Base-by-base conservation (phyloP, 2,329 filamentous ascomycete species). In the Apiospora rasikravindrae region DNA sequence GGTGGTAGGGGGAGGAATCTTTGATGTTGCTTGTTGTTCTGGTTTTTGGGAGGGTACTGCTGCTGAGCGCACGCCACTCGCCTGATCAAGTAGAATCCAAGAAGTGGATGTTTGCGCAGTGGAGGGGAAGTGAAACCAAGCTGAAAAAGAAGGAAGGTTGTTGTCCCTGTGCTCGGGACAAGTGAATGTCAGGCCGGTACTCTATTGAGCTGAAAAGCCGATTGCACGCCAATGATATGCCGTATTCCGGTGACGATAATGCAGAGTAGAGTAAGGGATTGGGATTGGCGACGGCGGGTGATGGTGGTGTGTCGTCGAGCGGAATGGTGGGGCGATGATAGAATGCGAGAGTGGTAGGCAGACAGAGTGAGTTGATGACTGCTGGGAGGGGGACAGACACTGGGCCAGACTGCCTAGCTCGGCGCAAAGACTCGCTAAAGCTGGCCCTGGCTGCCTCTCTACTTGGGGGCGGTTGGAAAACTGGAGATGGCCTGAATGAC, bases 71-170 rank as follows among this genome's bases (percentile, higher is more conserved):
- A 64, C 57, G 29, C 57, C 57, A 64, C 57, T 64, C 29, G 57
- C 40, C 57, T n/a, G 57, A 22, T 37, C 4, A 51, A 51, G 49
- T 51, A 24, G n/a, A 14, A 26, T n/a, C 10, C 8, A 14, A 24
- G 22, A 14, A 19, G 33, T 64, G 19, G 57, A 40, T 64, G 33
- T 64, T 40, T 37, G 57, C 57, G 29, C 57, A 14, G 33, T 61
- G 57, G 33, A 64, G 33, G 57, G 57, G 33, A 64, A 40, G 57
- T n/a, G 57, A 64, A 64, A 64, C 57, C 57, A n/a, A 40, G 19
- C 33, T 40, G 57, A 64, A n/a, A 37, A 64, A 40, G 22, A 22
- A 22, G 49, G 13, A 2, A 42, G 40, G 40, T 47, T 22, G 8
- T 49, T 49, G 8, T 49, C n/a, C 22, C 29, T 29, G 5, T 33